Percentiles rank a stretch among this genome's conserved stretches.
Evolutionary conservation across 495 filamentous ascomycete genomes (phyloP).

Genomic region (Aspergillus bridgeri): DNA sequence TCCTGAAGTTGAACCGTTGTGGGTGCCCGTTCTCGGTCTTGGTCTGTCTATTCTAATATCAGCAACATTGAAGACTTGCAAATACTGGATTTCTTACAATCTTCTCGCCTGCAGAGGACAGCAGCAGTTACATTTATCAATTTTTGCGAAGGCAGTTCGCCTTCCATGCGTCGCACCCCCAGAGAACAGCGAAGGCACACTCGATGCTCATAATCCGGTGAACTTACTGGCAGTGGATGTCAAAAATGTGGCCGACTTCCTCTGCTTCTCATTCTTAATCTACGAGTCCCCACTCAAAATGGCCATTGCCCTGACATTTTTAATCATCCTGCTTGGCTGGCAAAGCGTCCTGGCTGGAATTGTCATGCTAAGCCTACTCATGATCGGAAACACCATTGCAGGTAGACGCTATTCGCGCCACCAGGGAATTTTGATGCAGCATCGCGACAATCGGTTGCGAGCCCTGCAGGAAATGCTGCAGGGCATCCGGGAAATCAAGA

Average conservation of each 20-base stretch:
- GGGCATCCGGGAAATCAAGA: conserved; percentile 75
- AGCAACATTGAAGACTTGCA: conserved; percentile 5
- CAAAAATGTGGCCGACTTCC: conserved; percentile 59
- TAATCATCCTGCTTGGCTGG: conserved; percentile 62
- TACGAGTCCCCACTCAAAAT: conserved; percentile 49
- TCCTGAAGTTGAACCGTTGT: not conserved
- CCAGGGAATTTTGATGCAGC: conserved; percentile 65
- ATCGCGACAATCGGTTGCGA: conserved; percentile 65
- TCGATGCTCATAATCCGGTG: conserved; percentile 35
- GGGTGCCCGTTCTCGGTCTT: not conserved
- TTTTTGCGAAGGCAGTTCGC: conserved; percentile 3
- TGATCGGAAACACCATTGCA: conserved; percentile 60
- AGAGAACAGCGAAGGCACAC: conserved; percentile 34
- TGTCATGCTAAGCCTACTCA: conserved; percentile 51
- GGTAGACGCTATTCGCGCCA: conserved; percentile 59
- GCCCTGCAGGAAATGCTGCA: conserved; percentile 67
- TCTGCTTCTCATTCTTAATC: conserved; percentile 54
- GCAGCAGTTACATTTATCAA: not conserved
- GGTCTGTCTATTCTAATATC: conserved; percentile 1
- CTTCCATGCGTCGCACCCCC: not conserved
- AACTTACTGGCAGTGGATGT: conserved; percentile 71
- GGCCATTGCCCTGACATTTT: conserved; percentile 54
- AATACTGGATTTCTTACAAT: conserved; percentile 8
- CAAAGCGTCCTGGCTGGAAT: conserved; percentile 58
- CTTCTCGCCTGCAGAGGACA: not conserved